phyloP scores from a whole-genome alignment of 345 rosid genomes.

The Firmiana major region DNA sequence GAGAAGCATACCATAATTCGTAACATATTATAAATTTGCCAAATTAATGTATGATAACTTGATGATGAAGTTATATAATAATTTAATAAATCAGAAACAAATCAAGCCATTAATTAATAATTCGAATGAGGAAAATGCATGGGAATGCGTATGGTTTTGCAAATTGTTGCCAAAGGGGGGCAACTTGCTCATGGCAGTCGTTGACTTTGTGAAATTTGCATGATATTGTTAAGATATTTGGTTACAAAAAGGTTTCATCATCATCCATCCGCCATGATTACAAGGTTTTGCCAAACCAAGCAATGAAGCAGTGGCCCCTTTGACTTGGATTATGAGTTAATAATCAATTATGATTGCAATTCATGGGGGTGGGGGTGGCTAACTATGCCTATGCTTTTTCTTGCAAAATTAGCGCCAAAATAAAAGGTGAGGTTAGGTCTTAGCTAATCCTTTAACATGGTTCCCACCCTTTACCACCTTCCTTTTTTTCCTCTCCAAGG shows the following conservation, averaged over 20 bases:
- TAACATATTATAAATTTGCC: too few relatives aligned
- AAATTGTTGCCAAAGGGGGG: neutral
- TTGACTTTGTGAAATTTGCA: neutral
- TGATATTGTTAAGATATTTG: neutral
- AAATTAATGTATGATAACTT: neutral
- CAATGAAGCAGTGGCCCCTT: neutral
- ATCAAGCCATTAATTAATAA: neutral
- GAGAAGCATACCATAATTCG: too few relatives aligned
- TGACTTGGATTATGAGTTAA: slow-evolving; percentile 12
- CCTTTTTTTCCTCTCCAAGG: neutral
- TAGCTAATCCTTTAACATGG: neutral
- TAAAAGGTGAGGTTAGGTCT: neutral
- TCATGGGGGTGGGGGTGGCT: neutral
- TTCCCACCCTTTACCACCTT: slow-evolving; percentile 2
- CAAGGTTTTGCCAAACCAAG: neutral
- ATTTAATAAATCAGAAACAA: neutral
- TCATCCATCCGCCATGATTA: slow-evolving; percentile 1
- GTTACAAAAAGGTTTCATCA: neutral
- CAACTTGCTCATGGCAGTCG: neutral
- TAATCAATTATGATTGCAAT: slow-evolving; percentile 5
- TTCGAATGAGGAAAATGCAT: neutral
- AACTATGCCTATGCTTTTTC: neutral
- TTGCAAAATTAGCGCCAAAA: slow-evolving; percentile 22
- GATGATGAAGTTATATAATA: neutral
- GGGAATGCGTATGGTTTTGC: neutral